Percentiles rank a stretch among this genome's conserved stretches.
Evolutionary conservation across 805 yeast genomes (phyloP).

Genomic region (Candida piceae): DNA sequence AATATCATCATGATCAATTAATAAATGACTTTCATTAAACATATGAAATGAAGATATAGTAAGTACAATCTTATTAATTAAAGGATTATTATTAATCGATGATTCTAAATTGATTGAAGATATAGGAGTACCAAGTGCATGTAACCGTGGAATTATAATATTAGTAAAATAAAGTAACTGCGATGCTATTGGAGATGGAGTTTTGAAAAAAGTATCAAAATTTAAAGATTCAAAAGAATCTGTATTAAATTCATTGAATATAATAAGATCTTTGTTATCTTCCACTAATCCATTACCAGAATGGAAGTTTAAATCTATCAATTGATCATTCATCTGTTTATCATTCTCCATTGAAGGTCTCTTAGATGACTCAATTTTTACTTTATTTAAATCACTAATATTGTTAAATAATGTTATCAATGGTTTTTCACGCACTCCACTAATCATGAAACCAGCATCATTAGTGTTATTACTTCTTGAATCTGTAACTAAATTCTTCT

Average conservation of each 20-base stretch:
- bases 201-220: not conserved
- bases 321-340: too few species aligned
- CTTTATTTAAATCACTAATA: not conserved
- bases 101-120: slow-evolving; percentile 1
- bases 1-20: slow-evolving; percentile 6
- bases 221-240: not conserved
- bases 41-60: slow-evolving; percentile 23
- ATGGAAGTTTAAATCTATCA: too few species aligned
- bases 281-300: too few species aligned
- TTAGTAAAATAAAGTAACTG: slow-evolving; percentile 19
- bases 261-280: too few species aligned
- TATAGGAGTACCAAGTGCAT: slow-evolving; percentile 17
- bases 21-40: slow-evolving; percentile 6
- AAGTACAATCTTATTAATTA: slow-evolving; percentile 15
- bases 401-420: not conserved
- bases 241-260: too few species aligned
- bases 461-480: not conserved
- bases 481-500: too few species aligned
- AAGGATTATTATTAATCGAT: slow-evolving; percentile 8
- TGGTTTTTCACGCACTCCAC: not conserved
- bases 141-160: slow-evolving; percentile 22
- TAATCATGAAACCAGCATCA: slow-evolving; percentile 1
- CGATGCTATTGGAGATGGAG: slow-evolving; percentile 6
- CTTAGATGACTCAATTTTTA: too few species aligned
- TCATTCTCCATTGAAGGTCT: too few species aligned